Evolutionary conservation across 331 rosid species (phyloP).

Genomic region (Saraca asoca): DNA sequence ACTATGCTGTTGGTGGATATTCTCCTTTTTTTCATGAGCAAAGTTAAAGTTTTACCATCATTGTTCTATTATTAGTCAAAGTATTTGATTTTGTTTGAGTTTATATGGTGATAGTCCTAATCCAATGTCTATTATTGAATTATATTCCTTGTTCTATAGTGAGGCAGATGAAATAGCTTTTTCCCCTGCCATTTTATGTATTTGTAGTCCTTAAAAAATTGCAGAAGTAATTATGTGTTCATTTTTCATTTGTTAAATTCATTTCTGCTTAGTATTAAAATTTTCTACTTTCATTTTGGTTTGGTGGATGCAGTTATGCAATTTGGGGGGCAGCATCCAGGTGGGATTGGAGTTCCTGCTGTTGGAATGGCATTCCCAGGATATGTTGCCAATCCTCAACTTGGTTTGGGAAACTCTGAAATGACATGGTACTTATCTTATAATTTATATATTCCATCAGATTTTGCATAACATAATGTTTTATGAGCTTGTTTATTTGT

Average conservation of each 20-base stretch:
- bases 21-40: not conserved
- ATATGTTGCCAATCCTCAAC: slow-evolving; percentile 85
- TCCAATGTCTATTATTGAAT: not conserved
- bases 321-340: slow-evolving; percentile 96
- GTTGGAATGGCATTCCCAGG: slow-evolving; percentile 99
- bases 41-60: not conserved
- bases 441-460: slow-evolving; percentile 1
- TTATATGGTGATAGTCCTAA: not conserved
- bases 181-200: not conserved
- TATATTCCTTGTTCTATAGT: not conserved
- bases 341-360: slow-evolving; percentile 98
- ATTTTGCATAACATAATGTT: slow-evolving; percentile 1
- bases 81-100: slow-evolving; percentile 1
- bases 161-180: not conserved
- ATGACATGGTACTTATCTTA: slow-evolving; percentile 75
- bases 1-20: not conserved
- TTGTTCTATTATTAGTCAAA: slow-evolving; percentile 11
- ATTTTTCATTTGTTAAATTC: not conserved
- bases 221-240: not conserved
- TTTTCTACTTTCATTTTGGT: slow-evolving; percentile 25
- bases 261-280: not conserved
- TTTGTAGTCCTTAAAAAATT: slow-evolving; percentile 21
- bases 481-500: slow-evolving; percentile 2
- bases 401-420: slow-evolving; percentile 87
- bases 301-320: slow-evolving; percentile 73